Conservation (phyloP, 1,139 yeast genomes). For the Lodderomyces beijingensis region DNA sequence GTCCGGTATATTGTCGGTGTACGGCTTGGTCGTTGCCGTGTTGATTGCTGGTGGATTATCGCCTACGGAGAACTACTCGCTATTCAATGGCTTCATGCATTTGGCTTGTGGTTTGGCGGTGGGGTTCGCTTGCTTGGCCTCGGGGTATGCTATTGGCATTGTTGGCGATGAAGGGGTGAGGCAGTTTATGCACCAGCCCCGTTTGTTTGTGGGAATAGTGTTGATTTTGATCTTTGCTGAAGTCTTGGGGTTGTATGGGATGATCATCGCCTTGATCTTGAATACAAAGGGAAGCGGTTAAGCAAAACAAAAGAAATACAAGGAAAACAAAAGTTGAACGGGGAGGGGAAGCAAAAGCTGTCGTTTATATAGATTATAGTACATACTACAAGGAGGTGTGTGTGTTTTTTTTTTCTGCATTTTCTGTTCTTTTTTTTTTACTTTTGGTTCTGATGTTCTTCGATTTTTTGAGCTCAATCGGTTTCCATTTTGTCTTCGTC, state of each 20-base stretch:
- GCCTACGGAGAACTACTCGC: slow-evolving; percentile 72
- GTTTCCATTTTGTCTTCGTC: slow-evolving; percentile 50
- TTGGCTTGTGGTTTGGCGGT: slow-evolving; percentile 93
- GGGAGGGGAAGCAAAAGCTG: too few species aligned
- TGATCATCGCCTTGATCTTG: slow-evolving; percentile 85
- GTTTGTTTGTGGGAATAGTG: slow-evolving; percentile 96
- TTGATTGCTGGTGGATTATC: slow-evolving; percentile 89
- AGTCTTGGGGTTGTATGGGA: slow-evolving; percentile 95
- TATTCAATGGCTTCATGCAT: slow-evolving; percentile 96
- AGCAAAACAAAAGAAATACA: background rate
- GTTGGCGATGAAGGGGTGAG: slow-evolving; percentile 99
- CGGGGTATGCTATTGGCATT: slow-evolving; percentile 97
- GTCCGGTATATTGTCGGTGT: slow-evolving; percentile 97
- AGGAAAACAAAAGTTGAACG: background rate
- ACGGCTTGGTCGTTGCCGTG: slow-evolving; percentile 94
- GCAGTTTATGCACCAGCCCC: slow-evolving; percentile 94
- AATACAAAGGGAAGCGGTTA: slow-evolving; percentile 78
- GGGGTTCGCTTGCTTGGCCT: slow-evolving; percentile 94
- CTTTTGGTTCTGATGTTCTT: too few species aligned
- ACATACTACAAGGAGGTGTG: too few species aligned
- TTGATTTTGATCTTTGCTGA: slow-evolving; percentile 97
- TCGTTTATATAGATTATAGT: too few species aligned
- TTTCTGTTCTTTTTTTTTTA: background rate
- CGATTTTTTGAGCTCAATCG: slow-evolving; percentile 24
- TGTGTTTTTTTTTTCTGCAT: background rate